A percentile compares a stretch with the other conserved stretches of the same genome.
Evolutionary conservation across 352 stramenopile genomes (phyloP).

Genomic region (Pythium guiyangense): DNA sequence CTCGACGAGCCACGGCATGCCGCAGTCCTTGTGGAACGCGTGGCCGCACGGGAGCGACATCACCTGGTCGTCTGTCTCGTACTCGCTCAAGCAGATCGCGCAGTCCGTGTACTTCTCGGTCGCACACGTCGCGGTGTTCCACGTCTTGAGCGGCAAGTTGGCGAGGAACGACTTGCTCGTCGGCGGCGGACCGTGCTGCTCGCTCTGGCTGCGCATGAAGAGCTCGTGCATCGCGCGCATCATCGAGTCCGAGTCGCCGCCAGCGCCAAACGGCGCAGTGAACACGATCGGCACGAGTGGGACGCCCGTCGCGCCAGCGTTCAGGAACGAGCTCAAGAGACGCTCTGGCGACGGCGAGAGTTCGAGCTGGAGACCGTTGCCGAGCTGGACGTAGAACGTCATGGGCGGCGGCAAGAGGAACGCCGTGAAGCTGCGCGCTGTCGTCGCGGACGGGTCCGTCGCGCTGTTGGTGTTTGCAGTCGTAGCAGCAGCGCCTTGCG

Average conservation of each 20-base stretch:
- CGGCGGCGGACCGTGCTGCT: conserved; percentile 56
- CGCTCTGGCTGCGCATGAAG: conserved; percentile 54
- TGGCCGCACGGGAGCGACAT: conserved; percentile 71
- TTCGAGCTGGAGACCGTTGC: conserved; percentile 41
- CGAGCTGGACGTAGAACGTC: conserved; percentile 58
- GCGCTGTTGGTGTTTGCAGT: conserved; percentile 3
- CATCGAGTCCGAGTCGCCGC: conserved; percentile 24
- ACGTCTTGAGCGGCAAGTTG: conserved; percentile 58
- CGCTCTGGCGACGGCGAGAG: conserved; percentile 39
- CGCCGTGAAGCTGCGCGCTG: conserved; percentile 18
- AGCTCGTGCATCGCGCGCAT: conserved; percentile 53
- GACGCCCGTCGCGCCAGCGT: conserved; percentile 14
- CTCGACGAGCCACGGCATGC: conserved; percentile 66
- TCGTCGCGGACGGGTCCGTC: conserved; percentile 12
- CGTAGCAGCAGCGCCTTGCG: neutral
- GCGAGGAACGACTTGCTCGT: conserved; percentile 70
- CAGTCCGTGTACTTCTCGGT: conserved; percentile 58
- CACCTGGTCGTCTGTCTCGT: conserved; percentile 56
- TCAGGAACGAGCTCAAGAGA: conserved; percentile 32
- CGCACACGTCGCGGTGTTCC: conserved; percentile 32
- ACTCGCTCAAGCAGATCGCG: conserved; percentile 74
- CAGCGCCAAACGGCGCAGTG: conserved; percentile 1
- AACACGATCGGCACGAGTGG: neutral
- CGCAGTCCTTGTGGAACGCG: conserved; percentile 76
- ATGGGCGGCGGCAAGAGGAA: conserved; percentile 61